Evolutionary conservation across 805 yeast genomes (phyloP), one percentile per base, ranked within the genome.

Genomic region (Kregervanrija delftensis): DNA sequence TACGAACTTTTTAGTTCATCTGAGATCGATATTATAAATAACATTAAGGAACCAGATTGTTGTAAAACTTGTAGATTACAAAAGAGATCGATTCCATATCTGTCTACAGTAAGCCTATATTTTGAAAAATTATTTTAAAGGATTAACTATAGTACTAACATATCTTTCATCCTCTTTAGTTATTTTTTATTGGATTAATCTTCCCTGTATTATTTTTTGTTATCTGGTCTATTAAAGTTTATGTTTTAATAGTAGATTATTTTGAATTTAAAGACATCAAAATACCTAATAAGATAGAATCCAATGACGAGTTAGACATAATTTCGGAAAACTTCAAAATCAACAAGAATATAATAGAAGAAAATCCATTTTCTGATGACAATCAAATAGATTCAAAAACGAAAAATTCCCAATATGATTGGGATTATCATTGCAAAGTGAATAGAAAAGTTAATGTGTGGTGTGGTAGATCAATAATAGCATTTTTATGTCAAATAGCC

Each of bases 391-490:
- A 35, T 12, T 3, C 16, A 33, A 33, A 14, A 35, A 13, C 15
- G 9, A n/a, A 12, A 10, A 2, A 8, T n/a, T 14, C 5, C n/a
- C 14, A 33, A 5, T 42, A 39, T 32, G 32, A 37, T 39, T 55
- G 52, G 51, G 49, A 49, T 10, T 35, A 28, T 2, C 60, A 56
- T 41, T 37, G 44, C 22, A 12, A 5, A 4, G 44, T 42, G 16
- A 35, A 50, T 42, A 36, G 35, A 17, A 35, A 35, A 16, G 42
- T 52, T 39, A 39, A 38, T 37, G 34, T 33, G 9, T 56, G 60
- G 60, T 38, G 50, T 11, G 47, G 49, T 14, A 39, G 57, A 13
- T 40, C 53, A 8, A 13, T 45, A 14, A 37, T 42, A 33, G 51
- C 46, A 2, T 38, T 56, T 16, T 16, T 44, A 13, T 49, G 35